phyloP scores from a whole-genome alignment of 2,329 filamentous ascomycete genomes.

The Alternaria incomplexa region DNA sequence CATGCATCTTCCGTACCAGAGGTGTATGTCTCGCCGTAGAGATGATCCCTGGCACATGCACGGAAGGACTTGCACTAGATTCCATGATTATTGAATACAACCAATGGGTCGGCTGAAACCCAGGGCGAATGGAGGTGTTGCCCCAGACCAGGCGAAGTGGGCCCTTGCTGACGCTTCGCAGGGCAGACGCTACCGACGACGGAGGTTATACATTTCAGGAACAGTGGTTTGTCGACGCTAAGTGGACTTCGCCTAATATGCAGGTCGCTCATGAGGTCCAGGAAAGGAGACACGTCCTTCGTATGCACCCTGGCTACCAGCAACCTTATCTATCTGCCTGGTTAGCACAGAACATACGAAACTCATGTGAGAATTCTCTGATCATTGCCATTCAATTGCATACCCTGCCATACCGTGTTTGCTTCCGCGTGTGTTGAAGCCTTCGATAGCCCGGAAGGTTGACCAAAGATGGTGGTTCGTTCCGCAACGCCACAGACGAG shows the following conservation, averaged over 20 bases:
- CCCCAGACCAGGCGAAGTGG: slow-evolving; percentile 7
- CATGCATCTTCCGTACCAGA: slow-evolving; percentile 6
- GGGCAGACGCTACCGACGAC: background rate
- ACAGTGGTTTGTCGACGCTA: background rate
- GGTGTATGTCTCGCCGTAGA: slow-evolving; percentile 1
- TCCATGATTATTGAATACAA: background rate
- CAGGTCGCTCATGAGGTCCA: background rate
- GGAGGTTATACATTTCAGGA: slow-evolving; percentile 8
- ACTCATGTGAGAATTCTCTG: background rate
- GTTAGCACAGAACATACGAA: background rate
- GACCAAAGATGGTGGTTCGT: slow-evolving; percentile 3
- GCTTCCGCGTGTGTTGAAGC: background rate
- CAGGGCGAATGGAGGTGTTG: background rate
- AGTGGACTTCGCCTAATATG: slow-evolving; percentile 6
- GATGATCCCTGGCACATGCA: slow-evolving; percentile 5
- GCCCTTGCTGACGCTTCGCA: background rate
- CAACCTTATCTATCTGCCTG: background rate
- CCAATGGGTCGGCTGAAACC: slow-evolving; percentile 10
- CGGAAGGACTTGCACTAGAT: slow-evolving; percentile 8
- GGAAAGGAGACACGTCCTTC: background rate
- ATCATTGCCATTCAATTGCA: background rate
- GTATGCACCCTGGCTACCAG: background rate
- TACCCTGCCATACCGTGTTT: background rate
- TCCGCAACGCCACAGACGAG: background rate
- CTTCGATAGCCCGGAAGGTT: background rate